These are phyloP conservation scores for Cercospora nicotianae DNA, from an alignment of 2,329 filamentous ascomycete genomes.

Conservation along the genomic window DNA sequence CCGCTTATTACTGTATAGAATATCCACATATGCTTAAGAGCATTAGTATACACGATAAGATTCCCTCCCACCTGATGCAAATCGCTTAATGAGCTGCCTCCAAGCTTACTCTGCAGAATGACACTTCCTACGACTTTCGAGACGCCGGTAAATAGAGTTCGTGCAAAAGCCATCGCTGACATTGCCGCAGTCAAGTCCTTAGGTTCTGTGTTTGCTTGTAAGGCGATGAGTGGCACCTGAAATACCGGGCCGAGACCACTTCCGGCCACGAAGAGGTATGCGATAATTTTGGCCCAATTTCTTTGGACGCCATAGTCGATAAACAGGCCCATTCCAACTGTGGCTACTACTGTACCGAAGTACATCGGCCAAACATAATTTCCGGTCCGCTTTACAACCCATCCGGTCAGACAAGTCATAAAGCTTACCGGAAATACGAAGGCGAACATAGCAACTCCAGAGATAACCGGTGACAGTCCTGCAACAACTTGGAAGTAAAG, in stretches of 20 bases:
- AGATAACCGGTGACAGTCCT: conserved; percentile 59
- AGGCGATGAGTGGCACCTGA: conserved; percentile 55
- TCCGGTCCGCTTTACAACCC: conserved; percentile 52
- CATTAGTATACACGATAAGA: conserved; percentile 49
- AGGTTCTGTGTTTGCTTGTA: conserved; percentile 52
- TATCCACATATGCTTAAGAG: conserved; percentile 52
- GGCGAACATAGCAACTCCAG: conserved; percentile 61
- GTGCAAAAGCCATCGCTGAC: conserved; percentile 53
- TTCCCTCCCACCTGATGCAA: conserved; percentile 46
- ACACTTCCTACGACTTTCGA: conserved; percentile 53
- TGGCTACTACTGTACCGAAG: conserved; percentile 44
- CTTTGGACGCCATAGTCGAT: conserved; percentile 44
- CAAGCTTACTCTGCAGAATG: conserved; percentile 44
- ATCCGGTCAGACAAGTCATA: conserved; percentile 47
- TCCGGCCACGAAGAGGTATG: conserved; percentile 53
- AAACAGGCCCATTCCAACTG: conserved; percentile 52
- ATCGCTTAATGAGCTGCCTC: conserved; percentile 41
- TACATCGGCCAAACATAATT: conserved; percentile 51
- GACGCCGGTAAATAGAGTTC: conserved; percentile 47
- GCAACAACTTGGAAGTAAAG: conserved; percentile 71
- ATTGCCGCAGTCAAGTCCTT: conserved; percentile 54
- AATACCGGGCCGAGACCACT: conserved; percentile 56
- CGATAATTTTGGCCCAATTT: conserved; percentile 45
- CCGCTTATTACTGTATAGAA: conserved; percentile 37
- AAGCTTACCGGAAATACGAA: conserved; percentile 51